Conservation (phyloP, 768 basidiomycete species). For the Macrolepiota albuminosa region DNA sequence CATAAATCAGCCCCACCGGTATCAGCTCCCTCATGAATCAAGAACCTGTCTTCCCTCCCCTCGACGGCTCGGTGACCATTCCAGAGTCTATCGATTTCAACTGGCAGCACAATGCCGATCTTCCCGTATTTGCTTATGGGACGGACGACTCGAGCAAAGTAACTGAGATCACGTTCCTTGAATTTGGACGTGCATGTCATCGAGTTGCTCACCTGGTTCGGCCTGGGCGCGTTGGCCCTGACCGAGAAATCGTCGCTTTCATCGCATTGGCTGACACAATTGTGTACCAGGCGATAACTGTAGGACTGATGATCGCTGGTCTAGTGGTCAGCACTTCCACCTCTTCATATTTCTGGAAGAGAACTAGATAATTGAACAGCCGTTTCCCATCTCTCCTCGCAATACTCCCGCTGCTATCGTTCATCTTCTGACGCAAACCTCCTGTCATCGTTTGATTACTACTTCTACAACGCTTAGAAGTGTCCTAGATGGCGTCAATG, state of each 20-base stretch:
- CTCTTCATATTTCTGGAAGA: not conserved
- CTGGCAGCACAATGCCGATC: conserved; percentile 14
- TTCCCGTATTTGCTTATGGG: conserved; percentile 16
- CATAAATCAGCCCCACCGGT: not conserved
- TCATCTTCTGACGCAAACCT: conserved; percentile 22
- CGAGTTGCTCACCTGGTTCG: conserved; percentile 29
- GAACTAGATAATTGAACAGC: conserved; percentile 12
- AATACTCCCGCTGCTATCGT: conserved; percentile 23
- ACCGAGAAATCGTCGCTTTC: conserved; percentile 24
- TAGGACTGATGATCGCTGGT: conserved; percentile 26
- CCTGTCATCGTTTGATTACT: conserved; percentile 28
- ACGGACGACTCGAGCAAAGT: conserved; percentile 14
- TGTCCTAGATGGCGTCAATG: conserved; percentile 18
- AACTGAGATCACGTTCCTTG: conserved; percentile 26
- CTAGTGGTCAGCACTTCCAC: conserved; percentile 19
- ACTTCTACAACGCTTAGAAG: conserved; percentile 19
- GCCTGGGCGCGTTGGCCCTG: conserved; percentile 18
- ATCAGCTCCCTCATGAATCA: not conserved
- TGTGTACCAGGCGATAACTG: conserved; percentile 30
- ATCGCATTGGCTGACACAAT: conserved; percentile 23
- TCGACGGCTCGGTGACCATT: conserved; percentile 14
- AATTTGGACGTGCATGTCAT: conserved; percentile 37
- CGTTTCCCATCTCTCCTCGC: conserved; percentile 27
- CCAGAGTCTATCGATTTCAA: conserved; percentile 19
- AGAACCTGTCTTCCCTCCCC: conserved; percentile 10